These are phyloP conservation scores for Massariosphaeria phaeospora DNA, from an alignment of 495 filamentous ascomycete species.

Conservation along the genomic window DNA sequence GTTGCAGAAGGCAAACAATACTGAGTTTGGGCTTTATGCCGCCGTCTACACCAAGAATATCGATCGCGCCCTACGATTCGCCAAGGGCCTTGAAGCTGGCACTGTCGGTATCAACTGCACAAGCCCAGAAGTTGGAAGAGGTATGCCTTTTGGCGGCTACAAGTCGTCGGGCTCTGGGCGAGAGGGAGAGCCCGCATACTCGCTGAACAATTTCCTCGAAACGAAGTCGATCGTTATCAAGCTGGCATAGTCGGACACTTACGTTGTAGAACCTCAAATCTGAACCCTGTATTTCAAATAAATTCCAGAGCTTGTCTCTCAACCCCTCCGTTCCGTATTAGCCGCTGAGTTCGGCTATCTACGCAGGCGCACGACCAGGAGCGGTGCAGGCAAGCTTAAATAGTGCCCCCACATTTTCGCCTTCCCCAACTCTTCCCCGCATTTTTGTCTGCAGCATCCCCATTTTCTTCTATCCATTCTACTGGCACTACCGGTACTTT, in stretches of 20 bases:
- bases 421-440: conserved; percentile 9
- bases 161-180: conserved; percentile 33
- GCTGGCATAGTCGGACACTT: conserved; percentile 7
- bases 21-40: conserved; percentile 41
- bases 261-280: no score
- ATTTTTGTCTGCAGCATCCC: not conserved
- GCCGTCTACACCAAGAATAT: conserved; percentile 37
- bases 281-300: not conserved
- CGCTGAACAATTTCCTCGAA: conserved; percentile 35
- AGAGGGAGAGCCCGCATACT: conserved; percentile 32
- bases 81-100: conserved; percentile 35
- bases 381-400: conserved; percentile 6
- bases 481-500: no score
- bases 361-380: not conserved
- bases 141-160: conserved; percentile 39
- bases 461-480: not conserved
- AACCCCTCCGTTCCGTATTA: conserved; percentile 4
- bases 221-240: conserved; percentile 35
- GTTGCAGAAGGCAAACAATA: conserved; percentile 43
- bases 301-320: not conserved
- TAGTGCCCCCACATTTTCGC: conserved; percentile 22
- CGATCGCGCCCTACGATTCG: conserved; percentile 32
- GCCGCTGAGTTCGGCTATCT: no score
- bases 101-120: conserved; percentile 36
- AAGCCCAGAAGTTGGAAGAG: conserved; percentile 20